Evolutionary conservation across 202 grass and related monocot species (phyloP), one percentile per base, ranked within the genome.

Genomic region (Schoenoplectus tabernaemontani): DNA sequence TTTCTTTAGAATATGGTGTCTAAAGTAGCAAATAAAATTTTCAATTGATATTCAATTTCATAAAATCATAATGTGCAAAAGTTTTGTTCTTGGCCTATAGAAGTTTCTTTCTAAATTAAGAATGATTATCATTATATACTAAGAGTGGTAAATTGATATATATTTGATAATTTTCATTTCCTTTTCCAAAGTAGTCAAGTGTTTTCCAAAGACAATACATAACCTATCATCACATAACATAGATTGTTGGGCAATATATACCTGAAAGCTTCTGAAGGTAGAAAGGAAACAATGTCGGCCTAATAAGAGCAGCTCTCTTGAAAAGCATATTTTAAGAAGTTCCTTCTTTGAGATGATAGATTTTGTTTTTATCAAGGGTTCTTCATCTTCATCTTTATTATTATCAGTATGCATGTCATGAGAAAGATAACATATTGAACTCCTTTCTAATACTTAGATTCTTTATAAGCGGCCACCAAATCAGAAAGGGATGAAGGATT

Each of bases 231-330:
- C n/a, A n/a, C 28, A 48, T 50, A 50, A 38, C n/a, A 38, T 37
- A 47, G 73, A 59, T 34, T 20, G 17, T 32, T 61, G 48, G 13
- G 50, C 57, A 82, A n/a, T n/a, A n/a, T n/a, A 0, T 93, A 93
- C 91, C 87, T 93, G 91, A 57, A 74, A 86, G 64, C 88, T 93
- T 61, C 85, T 84, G 41, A 90, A 90, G 59, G 78, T 93, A 77
- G 90, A 93, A 20, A 93, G 88, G 57, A 93, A 93, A 57, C 86
- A 67, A 75, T 93, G 69, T 24, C 88, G 88, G 38, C 84, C 82
- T 88, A 93, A 86, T 64, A 93, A 82, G 64, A 90, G 22, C 64
- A 93, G 28, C 68, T 93, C 91, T 64, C 88, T 83, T 46, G 78
- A 77, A 58, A 93, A 88, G 57, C 91, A 93, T 81, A 84, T 79